Evolutionary conservation across 768 basidiomycete species (phyloP).

Genomic region (Jaapia argillacea): DNA sequence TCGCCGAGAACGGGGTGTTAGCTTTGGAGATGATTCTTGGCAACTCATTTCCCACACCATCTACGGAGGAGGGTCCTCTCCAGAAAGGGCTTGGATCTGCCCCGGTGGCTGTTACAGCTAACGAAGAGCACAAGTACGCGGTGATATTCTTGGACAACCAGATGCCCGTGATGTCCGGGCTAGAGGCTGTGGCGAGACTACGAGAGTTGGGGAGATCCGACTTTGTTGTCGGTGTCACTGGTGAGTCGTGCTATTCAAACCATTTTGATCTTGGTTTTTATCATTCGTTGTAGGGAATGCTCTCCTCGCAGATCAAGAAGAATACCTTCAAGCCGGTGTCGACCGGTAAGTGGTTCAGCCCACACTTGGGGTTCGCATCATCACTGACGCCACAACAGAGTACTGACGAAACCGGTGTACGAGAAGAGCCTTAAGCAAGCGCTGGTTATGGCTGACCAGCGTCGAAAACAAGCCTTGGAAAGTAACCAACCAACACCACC

Average conservation of each 20-base stretch:
- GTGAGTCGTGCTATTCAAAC: too few species aligned
- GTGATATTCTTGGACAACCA: slow-evolving; percentile 61
- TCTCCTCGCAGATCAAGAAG: slow-evolving; percentile 51
- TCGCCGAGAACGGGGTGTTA: slow-evolving; percentile 76
- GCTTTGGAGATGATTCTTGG: slow-evolving; percentile 67
- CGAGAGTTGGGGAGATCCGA: slow-evolving; percentile 56
- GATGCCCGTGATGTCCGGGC: slow-evolving; percentile 75
- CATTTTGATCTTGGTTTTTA: neutral
- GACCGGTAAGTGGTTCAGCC: slow-evolving; percentile 42
- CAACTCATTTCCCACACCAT: slow-evolving; percentile 12
- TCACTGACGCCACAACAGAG: slow-evolving; percentile 10
- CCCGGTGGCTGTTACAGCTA: neutral
- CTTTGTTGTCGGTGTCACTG: slow-evolving; percentile 79
- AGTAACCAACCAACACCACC: neutral
- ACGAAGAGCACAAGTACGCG: slow-evolving; percentile 23
- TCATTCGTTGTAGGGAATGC: slow-evolving; percentile 32
- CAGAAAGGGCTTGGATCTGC: slow-evolving; percentile 9
- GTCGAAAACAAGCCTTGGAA: slow-evolving; percentile 15
- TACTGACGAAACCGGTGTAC: slow-evolving; percentile 72
- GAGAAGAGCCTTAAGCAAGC: slow-evolving; percentile 40
- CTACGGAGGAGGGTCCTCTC: slow-evolving; percentile 24
- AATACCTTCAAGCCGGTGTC: slow-evolving; percentile 67
- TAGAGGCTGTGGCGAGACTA: slow-evolving; percentile 55
- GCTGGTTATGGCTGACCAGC: slow-evolving; percentile 32
- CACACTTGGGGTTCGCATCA: neutral